phyloP scores from a whole-genome alignment of 2,329 filamentous ascomycete genomes.

The Fusarium pseudonygamai region DNA sequence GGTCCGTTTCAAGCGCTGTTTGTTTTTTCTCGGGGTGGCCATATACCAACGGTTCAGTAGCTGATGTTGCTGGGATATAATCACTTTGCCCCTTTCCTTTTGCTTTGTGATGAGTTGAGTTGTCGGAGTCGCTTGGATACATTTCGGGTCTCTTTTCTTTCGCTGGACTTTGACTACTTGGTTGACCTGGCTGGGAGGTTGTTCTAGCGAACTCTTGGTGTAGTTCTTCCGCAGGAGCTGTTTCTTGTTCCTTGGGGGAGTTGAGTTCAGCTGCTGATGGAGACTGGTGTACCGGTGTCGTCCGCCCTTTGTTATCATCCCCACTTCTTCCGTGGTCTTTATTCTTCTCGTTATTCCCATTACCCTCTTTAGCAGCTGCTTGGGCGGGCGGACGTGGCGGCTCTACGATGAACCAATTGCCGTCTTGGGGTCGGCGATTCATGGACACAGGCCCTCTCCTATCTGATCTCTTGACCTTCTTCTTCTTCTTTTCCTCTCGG shows the following conservation, averaged over 20 bases:
- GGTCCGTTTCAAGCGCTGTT: background rate
- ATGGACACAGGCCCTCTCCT: background rate
- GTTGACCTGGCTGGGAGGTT: no score
- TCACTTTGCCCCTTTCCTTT: background rate
- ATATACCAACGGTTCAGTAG: rapidly evolving
- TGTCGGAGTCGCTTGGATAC: rapidly evolving
- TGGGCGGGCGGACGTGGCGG: rapidly evolving
- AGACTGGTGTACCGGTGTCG: background rate
- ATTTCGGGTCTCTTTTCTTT: rapidly evolving
- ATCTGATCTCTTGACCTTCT: background rate
- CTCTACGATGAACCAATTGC: background rate
- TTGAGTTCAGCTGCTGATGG: background rate
- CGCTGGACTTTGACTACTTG: rapidly evolving
- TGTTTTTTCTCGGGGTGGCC: rapidly evolving
- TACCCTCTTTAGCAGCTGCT: rapidly evolving
- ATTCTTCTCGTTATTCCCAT: background rate
- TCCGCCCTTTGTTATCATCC: rapidly evolving
- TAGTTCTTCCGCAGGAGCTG: no score
- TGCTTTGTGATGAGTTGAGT: background rate
- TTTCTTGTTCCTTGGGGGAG: background rate
- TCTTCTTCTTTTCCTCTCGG: background rate
- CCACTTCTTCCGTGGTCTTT: background rate
- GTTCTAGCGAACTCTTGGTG: rapidly evolving
- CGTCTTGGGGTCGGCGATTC: background rate
- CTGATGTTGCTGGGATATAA: background rate